These are phyloP conservation scores for Sporothrix brasiliensis DNA, from an alignment of 2,329 filamentous ascomycete genomes.

Conservation along the genomic window DNA sequence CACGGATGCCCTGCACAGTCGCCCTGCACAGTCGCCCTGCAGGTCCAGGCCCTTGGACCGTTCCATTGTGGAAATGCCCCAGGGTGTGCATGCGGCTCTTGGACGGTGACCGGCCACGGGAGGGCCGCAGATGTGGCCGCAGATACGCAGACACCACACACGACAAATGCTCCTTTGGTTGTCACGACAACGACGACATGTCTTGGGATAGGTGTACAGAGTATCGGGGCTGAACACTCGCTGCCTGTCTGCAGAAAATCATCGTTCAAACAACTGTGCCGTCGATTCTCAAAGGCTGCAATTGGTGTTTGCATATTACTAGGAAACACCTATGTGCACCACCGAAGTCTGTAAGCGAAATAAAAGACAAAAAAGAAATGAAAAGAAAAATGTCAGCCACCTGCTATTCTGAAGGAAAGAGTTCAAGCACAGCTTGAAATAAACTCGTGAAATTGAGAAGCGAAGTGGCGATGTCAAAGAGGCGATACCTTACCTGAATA, in stretches of 20 bases:
- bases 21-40: neutral
- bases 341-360: too few relatives aligned
- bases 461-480: neutral
- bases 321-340: too few relatives aligned
- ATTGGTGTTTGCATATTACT: neutral
- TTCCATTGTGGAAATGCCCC: neutral
- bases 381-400: too few relatives aligned
- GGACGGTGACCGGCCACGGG: neutral
- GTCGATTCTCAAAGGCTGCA: neutral
- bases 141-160: constrained; percentile 9
- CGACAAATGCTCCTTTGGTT: constrained; percentile 13
- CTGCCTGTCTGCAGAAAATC: neutral
- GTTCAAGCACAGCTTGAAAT: neutral
- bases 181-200: constrained; percentile 30
- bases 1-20: constrained; percentile 9
- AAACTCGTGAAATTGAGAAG: neutral
- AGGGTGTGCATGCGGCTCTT: constrained; percentile 13
- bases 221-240: neutral
- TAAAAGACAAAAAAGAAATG: too few relatives aligned
- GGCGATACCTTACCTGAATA: neutral
- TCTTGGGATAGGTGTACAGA: neutral
- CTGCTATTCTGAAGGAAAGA: neutral
- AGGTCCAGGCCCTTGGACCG: neutral
- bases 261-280: neutral
- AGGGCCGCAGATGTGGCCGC: constrained; percentile 33